Evolutionary conservation across 148 eudicot species (phyloP).

Genomic region (Polygonum maritimum): DNA sequence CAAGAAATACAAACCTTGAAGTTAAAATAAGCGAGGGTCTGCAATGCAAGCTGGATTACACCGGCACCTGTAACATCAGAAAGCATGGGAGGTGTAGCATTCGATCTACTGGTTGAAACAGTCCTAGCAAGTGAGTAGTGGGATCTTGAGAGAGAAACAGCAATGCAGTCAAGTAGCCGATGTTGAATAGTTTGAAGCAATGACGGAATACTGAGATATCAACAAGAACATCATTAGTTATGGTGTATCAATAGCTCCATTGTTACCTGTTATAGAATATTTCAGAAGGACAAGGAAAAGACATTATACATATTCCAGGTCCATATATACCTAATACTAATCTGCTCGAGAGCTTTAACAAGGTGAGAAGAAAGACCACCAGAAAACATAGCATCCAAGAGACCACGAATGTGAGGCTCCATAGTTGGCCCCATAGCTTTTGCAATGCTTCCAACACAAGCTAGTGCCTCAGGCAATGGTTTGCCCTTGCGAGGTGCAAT

Average conservation of each 20-base stretch:
- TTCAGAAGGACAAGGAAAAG: background rate
- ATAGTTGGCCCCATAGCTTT: conserved; percentile 85
- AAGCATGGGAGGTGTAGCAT: conserved; percentile 33
- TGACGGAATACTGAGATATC: conserved; percentile 66
- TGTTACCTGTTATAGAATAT: background rate
- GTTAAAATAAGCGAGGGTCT: conserved; percentile 81
- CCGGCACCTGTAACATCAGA: conserved; percentile 68
- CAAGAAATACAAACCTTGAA: conserved; percentile 55
- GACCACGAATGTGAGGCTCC: conserved; percentile 80
- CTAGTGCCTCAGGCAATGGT: conserved; percentile 91
- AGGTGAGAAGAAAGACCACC: conserved; percentile 78
- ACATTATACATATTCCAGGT: background rate
- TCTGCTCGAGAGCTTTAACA: conserved; percentile 75
- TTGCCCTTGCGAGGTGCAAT: conserved; percentile 98
- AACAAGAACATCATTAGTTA: conserved; percentile 3
- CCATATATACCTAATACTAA: conserved; percentile 51
- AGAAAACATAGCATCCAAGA: conserved; percentile 89
- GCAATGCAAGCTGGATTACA: conserved; percentile 85
- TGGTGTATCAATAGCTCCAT: background rate
- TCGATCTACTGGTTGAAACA: conserved; percentile 37
- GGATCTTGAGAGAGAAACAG: conserved; percentile 61
- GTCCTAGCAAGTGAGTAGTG: conserved; percentile 51
- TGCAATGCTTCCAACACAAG: conserved; percentile 91
- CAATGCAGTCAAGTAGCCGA: conserved; percentile 71
- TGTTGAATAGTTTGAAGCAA: conserved; percentile 82